Base-by-base conservation (phyloP, 1,284 basidiomycete genomes). In the Takashimella tepidaria region DNA sequence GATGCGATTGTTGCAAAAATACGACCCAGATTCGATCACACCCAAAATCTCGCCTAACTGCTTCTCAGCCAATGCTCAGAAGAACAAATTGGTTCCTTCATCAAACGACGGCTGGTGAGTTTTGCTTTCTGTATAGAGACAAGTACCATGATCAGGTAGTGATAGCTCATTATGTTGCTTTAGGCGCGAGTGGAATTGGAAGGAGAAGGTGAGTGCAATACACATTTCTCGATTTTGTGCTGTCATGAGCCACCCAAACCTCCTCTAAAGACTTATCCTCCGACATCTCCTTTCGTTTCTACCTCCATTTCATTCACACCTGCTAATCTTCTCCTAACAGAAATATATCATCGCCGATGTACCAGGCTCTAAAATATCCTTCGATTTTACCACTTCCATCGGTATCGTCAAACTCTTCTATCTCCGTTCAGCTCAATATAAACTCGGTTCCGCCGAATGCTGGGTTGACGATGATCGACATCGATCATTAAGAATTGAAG, bases 151-250 rank as follows among this genome's bases (percentile, higher is more conserved):
- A 45, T 5, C 13, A 40, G 16, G 21, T 51, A 25, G 11, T 40
- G 21, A 25, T 45, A 5, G 16, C n/a, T 1, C 41, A 24, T 6
- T 23, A 42, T 31, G 16, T 37, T 3, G n/a, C 42, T 25, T 20
- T 41, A 67, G 65, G 70, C 57, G 60, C 23, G 46, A 63, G 10
- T 73, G 67, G 69, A 57, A 56, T 11, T 74, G 70, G 69, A 61
- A 67, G 31, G 59, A 67, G 46, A 69, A 69, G 48, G 57, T 58
- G 27, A 42, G 49, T 41, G n/a, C n/a, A n/a, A n/a, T n/a, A n/a
- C 16, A 40, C 44, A 13, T 1, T 6, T 20, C 31, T 26, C 26
- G n/a, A 37, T n/a, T n/a, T n/a, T n/a, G n/a, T n/a, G n/a, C n/a
- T n/a, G n/a, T n/a, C n/a, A n/a, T n/a, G n/a, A n/a, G n/a, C n/a